Conservation (phyloP, 345 rosid genomes). For the Salix brachista region DNA sequence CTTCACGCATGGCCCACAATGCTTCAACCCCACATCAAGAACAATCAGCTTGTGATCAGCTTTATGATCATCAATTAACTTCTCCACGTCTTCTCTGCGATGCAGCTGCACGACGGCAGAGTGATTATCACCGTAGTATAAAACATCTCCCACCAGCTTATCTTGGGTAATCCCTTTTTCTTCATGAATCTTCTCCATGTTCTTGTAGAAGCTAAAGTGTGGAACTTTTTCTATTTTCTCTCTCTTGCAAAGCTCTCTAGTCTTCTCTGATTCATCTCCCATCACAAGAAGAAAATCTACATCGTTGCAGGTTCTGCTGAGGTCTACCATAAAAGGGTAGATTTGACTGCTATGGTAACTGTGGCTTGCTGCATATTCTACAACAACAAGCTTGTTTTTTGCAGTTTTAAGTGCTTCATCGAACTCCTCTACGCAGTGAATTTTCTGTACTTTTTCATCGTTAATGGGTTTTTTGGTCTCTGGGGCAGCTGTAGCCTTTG, state of each 20-base stretch:
- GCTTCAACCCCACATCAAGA: slow-evolving; percentile 84
- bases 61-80: slow-evolving; percentile 62
- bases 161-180: slow-evolving; percentile 91
- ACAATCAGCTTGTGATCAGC: slow-evolving; percentile 67
- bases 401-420: slow-evolving; percentile 67
- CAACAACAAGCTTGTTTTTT: slow-evolving; percentile 68
- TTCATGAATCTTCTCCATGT: slow-evolving; percentile 84
- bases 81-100: slow-evolving; percentile 63
- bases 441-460: slow-evolving; percentile 56
- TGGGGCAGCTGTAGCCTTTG: slow-evolving; percentile 51
- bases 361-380: slow-evolving; percentile 61
- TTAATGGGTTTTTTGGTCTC: slow-evolving; percentile 33
- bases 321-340: slow-evolving; percentile 85
- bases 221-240: slow-evolving; percentile 77
- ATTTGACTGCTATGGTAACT: slow-evolving; percentile 49
- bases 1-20: slow-evolving; percentile 92
- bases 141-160: slow-evolving; percentile 69
- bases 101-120: slow-evolving; percentile 80
- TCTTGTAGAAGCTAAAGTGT: slow-evolving; percentile 86
- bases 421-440: slow-evolving; percentile 69
- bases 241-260: slow-evolving; percentile 62
- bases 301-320: slow-evolving; percentile 75
- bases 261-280: slow-evolving; percentile 86
- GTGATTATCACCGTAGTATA: slow-evolving; percentile 93
- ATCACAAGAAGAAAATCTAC: slow-evolving; percentile 73